phyloP scores from a whole-genome alignment of 78 protist species.

The Corallochytrium limacisporum region DNA sequence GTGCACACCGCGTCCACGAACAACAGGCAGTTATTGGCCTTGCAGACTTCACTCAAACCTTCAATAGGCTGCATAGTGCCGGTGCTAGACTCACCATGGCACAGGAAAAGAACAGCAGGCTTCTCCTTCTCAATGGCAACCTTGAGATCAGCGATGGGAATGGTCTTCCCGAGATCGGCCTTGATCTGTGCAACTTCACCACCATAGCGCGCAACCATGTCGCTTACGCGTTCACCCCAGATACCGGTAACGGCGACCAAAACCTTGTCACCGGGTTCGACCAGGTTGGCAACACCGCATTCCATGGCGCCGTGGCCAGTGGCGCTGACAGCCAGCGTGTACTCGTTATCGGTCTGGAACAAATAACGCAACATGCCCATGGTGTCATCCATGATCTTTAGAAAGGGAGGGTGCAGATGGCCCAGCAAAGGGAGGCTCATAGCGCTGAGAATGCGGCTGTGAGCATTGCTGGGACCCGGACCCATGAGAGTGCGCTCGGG shows the following conservation, averaged over 20 bases:
- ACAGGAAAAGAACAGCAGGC: constrained; percentile 23
- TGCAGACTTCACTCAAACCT: constrained; percentile 46
- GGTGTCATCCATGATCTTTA: constrained; percentile 39
- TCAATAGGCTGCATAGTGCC: constrained; percentile 47
- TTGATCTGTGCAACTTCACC: constrained; percentile 7
- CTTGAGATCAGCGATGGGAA: constrained; percentile 29
- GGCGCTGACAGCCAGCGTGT: constrained; percentile 44
- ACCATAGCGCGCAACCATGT: constrained; percentile 36
- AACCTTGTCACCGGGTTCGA: constrained; percentile 37
- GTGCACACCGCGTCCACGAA: constrained; percentile 46
- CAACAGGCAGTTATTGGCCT: constrained; percentile 21
- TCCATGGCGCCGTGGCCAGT: constrained; percentile 61
- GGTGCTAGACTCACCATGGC: constrained; percentile 48
- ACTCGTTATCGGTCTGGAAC: constrained; percentile 43
- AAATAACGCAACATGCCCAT: constrained; percentile 36
- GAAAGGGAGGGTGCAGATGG: constrained; percentile 30
- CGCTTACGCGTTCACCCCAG: constrained; percentile 36
- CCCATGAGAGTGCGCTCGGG: constrained; percentile 38
- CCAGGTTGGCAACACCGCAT: constrained; percentile 23
- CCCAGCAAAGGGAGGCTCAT: constrained; percentile 28
- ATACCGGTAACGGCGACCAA: constrained; percentile 33
- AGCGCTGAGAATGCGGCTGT: constrained; percentile 34
- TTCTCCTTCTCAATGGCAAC: constrained; percentile 22
- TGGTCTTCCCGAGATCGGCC: constrained; percentile 29
- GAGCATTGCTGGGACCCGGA: constrained; percentile 50